Evolutionary conservation across 2,329 filamentous ascomycete species (phyloP).

Genomic region (Colletotrichum liaoningense): DNA sequence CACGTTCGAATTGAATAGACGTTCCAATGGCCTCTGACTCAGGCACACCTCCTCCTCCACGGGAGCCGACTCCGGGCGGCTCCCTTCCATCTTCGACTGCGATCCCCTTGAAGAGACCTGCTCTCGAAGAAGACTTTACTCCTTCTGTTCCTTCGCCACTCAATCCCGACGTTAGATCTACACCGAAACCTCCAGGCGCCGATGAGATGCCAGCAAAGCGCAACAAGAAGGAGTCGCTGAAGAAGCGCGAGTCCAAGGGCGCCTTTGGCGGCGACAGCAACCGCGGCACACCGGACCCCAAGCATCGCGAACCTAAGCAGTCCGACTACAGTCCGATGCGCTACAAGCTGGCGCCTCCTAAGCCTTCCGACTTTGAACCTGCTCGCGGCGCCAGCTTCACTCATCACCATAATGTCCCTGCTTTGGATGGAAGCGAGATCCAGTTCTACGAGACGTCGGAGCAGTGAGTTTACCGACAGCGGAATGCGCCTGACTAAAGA

Average conservation of each 20-base stretch:
- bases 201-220: conserved; percentile 54
- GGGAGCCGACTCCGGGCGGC: conserved; percentile 53
- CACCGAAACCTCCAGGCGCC: conserved; percentile 44
- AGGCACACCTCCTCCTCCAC: conserved; percentile 53
- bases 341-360: conserved; percentile 74
- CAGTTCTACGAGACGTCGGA: conserved; percentile 74
- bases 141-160: conserved; percentile 80
- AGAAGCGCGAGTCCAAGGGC: conserved; percentile 75
- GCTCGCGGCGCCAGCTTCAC: conserved; percentile 68
- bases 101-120: conserved; percentile 71
- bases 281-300: conserved; percentile 69
- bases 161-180: conserved; percentile 70
- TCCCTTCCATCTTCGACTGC: conserved; percentile 54
- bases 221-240: conserved; percentile 74
- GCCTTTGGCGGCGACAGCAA: conserved; percentile 58
- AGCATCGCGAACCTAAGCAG: conserved; percentile 48
- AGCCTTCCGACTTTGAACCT: conserved; percentile 70
- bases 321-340: conserved; percentile 64
- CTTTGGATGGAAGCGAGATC: conserved; percentile 61
- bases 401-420: conserved; percentile 64
- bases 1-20: not conserved
- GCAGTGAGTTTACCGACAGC: conserved; percentile 60
- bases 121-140: conserved; percentile 75
- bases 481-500: not conserved
- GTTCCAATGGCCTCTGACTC: conserved; percentile 49